Evolutionary conservation across 768 basidiomycete genomes (phyloP), one percentile per base, ranked within the genome.

Genomic region (Mycena leptocephala): DNA sequence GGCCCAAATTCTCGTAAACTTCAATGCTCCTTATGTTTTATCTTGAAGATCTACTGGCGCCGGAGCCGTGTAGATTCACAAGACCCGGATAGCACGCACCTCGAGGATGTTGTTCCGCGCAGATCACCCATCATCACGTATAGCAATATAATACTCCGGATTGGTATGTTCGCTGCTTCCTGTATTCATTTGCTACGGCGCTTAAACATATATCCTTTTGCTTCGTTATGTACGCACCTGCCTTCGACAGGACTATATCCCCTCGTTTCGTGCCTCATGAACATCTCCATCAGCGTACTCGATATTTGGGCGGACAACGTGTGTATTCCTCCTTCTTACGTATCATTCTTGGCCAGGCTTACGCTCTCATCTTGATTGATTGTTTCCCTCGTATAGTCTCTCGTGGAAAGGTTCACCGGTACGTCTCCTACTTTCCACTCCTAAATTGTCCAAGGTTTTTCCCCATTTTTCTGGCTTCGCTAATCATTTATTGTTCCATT

Each of bases 231-330:
- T 37, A 33, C 35, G 58, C 58, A 37, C n/a, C n/a, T n/a, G n/a
- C n/a, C n/a, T 46, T 18, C 43, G 43, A 61, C 58, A 61, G 58
- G 32, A 33, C 32, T 61, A 22, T 61, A 61, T 35, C 58, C 58
- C 14, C 58, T 61, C 33, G 58, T 61, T 35, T 61, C 58, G 30
- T 61, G 58, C 58, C 58, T 61, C 58, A n/a, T 61, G 22, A 61
- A 61, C 35, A 33, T 61, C 35, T 32, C 58, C 58, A 35, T 35
- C 58, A 61, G 58, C 33, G 33, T 61, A n/a, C 35, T 61, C 58
- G 35, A 61, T 35, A 33, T 61, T 61, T 24, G 58, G 33, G 58
- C 43, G 43, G 43, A 46, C 43, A 46, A 46, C 43, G 43, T 46
- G 18, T 46, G 43, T 46, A 46, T 46, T 46, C 43, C 43, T 46